phyloP scores from a whole-genome alignment of 2,329 filamentous ascomycete species.

The Metarhizium robertsii region DNA sequence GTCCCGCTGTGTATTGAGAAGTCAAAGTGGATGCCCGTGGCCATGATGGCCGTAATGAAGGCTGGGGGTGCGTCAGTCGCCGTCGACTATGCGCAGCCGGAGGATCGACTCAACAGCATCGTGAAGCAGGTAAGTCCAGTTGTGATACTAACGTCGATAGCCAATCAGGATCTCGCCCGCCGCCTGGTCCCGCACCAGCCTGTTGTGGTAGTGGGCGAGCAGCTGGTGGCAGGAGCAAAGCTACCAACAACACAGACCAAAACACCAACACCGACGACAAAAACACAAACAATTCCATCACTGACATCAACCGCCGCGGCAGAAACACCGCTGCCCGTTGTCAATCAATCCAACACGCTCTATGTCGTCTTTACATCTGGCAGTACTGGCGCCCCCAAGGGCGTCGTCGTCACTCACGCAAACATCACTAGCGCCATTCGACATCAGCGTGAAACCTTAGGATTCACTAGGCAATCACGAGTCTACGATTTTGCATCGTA shows the following conservation, averaged over 20 bases:
- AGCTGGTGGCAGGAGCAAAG: conserved; percentile 6
- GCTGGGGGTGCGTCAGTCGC: conserved; percentile 19
- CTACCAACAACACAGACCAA: background rate
- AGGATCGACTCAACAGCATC: conserved; percentile 8
- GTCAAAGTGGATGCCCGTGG: conserved; percentile 14
- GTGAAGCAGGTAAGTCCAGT: conserved; percentile 4
- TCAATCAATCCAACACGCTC: background rate
- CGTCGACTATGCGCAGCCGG: conserved; percentile 15
- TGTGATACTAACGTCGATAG: conserved; percentile 4
- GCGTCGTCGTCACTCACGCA: conserved; percentile 9
- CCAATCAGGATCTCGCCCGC: conserved; percentile 12
- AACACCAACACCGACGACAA: no score
- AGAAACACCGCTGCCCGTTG: conserved; percentile 29
- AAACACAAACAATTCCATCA: no score
- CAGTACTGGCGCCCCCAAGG: conserved; percentile 13
- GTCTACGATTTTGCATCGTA: conserved; percentile 8
- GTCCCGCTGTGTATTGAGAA: conserved; percentile 20
- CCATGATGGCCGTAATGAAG: conserved; percentile 17
- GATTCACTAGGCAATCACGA: conserved; percentile 2
- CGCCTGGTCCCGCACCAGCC: conserved; percentile 6
- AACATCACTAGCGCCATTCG: conserved; percentile 6
- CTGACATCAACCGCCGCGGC: background rate
- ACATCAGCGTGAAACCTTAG: conserved; percentile 1
- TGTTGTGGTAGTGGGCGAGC: conserved; percentile 5
- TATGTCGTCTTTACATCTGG: conserved; percentile 12